Base-by-base conservation (phyloP, 306 rosid genomes). In the Nissolia schottii region DNA sequence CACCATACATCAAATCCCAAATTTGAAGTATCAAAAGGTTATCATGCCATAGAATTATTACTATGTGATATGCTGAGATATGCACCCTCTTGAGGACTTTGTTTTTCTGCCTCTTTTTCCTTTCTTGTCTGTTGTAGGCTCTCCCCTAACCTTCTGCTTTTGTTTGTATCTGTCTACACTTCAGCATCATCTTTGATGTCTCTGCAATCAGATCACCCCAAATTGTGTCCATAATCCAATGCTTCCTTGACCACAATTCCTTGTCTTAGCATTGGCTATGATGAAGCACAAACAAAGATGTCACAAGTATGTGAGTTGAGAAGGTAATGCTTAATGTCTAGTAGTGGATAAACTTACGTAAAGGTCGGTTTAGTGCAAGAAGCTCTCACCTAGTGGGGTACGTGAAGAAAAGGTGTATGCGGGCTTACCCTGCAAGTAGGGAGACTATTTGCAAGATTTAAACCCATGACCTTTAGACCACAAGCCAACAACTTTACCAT, bases 11-110 rank as follows among this genome's bases (percentile, higher is more conserved):
- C 23, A 18, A 62, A 61, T 22, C 19, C 57, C 56, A 60, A 15
- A 24, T 66, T n/a, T 50, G 45, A 41, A 16, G 54, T 8, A 37
- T 45, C 57, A 23, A 73, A 72, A n/a, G 40, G 67, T 41, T n/a
- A 60, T 68, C 64, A 75, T 69, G 68, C 49, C 43, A 68, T 76
- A 63, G 45, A 46, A 50, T 67, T 75, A 68, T 68, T 54, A 60
- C 43, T 29, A 22, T 74, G 58, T 60, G 77, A 81, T 73, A 79
- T 80, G 88, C 64, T 65, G 43, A 12, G 82, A 83, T 83, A 79
- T 78, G 87, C 80, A 82, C 86, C 83, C 83, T 75, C 40, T 18
- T 68, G 71, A 73, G 78, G 34, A 35, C n/a, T 72, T 51, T 81
- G 63, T 38, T 28, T 37, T 27, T 56, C 20, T 57, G 50, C 23